Evolutionary conservation across 169 alveolate species (phyloP), one percentile per base, ranked within the genome.

Genomic region (Plasmodium fragile): DNA sequence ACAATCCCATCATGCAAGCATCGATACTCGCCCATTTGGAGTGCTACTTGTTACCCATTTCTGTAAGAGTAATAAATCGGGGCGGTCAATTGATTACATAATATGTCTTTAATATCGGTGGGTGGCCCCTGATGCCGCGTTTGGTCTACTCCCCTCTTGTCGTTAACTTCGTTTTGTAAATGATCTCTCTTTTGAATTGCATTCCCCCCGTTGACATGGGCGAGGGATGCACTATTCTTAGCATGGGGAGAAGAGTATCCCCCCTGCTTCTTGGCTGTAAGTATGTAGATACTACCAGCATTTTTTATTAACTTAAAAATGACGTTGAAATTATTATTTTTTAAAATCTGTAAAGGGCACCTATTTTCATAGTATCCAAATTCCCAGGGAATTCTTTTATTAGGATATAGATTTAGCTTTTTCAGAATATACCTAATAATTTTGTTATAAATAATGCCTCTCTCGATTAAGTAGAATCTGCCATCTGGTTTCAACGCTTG

Each of bases 361-460:
- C 97, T 82, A 92, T 96, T 78, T 82, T 96, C 97, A 82, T 80
- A 96, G 87, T 96, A 92, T 13, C 97, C 97, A 94, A 95, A 87
- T 83, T 95, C 95, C 97, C 97, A 96, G 36, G 97, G 97, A 22
- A 96, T 92, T 52, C 75, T 94, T 10, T 93, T 94, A 82, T 96
- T 96, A n/a, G 97, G 97, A 75, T 96, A 96, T 70, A 96, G 52
- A 77, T 95, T 83, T 87, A 96, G 53, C 81, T 82, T 83, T 52
- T 93, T 81, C 95, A 96, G 75, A 73, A 95, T 41, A 25, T 84
- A 78, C 22, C 97, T 34, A 41, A 95, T n/a, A 3, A 85, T 49
- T 34, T 89, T 75, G 81, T 96, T 92, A 69, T 96, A 95, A 28
- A 96, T 95, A 30, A 69, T 79, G 22, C 97, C 97, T 49, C 97